These are phyloP conservation scores for Dispira parvispora DNA, from an alignment of 192 early-diverging fungal genomes.

Conservation along the genomic window DNA sequence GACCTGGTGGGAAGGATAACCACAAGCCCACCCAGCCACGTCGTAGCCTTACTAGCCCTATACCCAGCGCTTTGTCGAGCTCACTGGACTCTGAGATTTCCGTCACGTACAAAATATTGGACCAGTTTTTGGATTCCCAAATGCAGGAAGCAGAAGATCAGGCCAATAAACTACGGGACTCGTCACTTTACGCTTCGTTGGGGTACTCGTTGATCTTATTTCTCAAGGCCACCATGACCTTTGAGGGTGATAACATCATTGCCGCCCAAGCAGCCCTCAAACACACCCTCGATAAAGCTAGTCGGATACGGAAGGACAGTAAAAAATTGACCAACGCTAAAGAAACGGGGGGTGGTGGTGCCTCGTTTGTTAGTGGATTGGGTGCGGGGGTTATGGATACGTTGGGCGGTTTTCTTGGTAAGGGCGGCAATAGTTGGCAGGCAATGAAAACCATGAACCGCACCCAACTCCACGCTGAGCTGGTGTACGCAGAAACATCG, in stretches of 20 bases:
- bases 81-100: slow-evolving; percentile 13
- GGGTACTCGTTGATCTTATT: slow-evolving; percentile 54
- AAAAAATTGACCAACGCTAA: background rate
- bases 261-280: background rate
- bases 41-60: too few relatives aligned
- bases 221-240: slow-evolving; percentile 59
- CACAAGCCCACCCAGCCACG: too few relatives aligned
- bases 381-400: background rate
- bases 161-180: slow-evolving; percentile 26
- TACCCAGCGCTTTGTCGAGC: too few relatives aligned
- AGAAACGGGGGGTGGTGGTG: background rate
- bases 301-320: background rate
- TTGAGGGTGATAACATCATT: slow-evolving; percentile 35
- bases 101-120: slow-evolving; percentile 36
- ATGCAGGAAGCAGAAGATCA: slow-evolving; percentile 50
- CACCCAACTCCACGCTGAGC: slow-evolving; percentile 37
- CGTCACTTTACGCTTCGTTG: slow-evolving; percentile 53
- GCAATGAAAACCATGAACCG: slow-evolving; percentile 14
- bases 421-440: background rate
- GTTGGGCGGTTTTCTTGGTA: slow-evolving; percentile 1
- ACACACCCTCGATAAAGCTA: background rate
- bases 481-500: slow-evolving; percentile 63
- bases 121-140: slow-evolving; percentile 60
- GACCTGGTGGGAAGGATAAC: too few relatives aligned
- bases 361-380: background rate